Percentiles rank a stretch among this genome's conserved stretches.
phyloP scores from a whole-genome alignment of 345 rosid species.

The Hibiscus syriacus region DNA sequence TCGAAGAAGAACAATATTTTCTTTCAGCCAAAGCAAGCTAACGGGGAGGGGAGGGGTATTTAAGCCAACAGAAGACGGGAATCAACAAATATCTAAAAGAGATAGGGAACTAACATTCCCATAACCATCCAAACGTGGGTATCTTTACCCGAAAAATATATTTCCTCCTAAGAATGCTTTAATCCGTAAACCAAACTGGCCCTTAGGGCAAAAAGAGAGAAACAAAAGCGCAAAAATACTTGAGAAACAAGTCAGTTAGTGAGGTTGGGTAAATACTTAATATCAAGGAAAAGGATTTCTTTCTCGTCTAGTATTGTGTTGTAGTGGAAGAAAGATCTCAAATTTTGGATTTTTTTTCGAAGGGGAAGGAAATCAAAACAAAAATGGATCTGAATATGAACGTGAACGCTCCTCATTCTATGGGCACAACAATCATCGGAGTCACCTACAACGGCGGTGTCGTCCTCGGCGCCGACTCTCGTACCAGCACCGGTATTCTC shows the following conservation, averaged over 20 bases:
- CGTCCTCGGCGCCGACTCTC: conserved; percentile 97
- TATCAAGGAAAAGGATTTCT: background rate
- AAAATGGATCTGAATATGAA: conserved; percentile 31
- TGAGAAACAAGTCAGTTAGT: background rate
- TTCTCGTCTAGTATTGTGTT: background rate
- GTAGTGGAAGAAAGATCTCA: background rate
- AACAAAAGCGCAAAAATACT: background rate
- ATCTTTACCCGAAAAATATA: no score
- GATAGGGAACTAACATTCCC: no score
- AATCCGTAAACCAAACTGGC: no score
- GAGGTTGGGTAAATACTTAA: background rate
- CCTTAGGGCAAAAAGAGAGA: no score
- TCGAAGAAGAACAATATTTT: no score
- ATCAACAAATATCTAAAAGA: no score
- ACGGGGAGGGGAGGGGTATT: no score
- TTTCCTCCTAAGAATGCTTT: no score
- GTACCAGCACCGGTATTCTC: conserved; percentile 92
- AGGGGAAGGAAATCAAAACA: background rate
- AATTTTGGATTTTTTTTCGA: background rate
- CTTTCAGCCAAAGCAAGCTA: no score
- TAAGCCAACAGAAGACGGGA: no score
- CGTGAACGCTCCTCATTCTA: conserved; percentile 74
- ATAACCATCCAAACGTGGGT: no score
- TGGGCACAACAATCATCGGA: conserved; percentile 98
- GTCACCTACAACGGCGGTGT: conserved; percentile 97